Conservation (phyloP, 208 protist species). For the Acanthamoeba healyi region DNA sequence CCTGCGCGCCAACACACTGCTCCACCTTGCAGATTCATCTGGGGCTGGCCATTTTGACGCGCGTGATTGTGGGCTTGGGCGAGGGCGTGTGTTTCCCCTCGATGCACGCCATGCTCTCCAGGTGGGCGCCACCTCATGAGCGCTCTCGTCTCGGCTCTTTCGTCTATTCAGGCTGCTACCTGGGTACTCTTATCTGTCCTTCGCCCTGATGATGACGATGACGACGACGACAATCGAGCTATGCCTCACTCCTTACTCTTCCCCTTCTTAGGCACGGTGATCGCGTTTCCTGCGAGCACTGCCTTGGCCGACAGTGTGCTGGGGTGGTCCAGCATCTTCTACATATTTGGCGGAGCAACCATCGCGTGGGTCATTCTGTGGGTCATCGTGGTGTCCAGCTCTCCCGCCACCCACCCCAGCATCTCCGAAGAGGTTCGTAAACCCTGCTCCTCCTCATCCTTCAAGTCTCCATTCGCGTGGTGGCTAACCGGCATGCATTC, state of each 20-base stretch:
- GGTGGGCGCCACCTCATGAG: constrained; percentile 61
- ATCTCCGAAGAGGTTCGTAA: constrained; percentile 49
- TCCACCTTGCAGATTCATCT: not conserved
- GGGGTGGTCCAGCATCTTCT: constrained; percentile 68
- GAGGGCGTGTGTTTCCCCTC: constrained; percentile 67
- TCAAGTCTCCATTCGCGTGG: too few relatives aligned
- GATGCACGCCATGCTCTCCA: constrained; percentile 74
- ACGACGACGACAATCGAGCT: not conserved
- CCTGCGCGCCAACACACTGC: not conserved
- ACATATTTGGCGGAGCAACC: constrained; percentile 27
- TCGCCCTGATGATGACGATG: too few relatives aligned
- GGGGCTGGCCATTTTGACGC: not conserved
- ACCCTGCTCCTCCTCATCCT: too few relatives aligned
- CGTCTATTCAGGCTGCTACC: constrained; percentile 58
- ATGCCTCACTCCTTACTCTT: not conserved
- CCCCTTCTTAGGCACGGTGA: constrained; percentile 4
- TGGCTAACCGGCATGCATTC: too few relatives aligned
- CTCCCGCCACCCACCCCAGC: constrained; percentile 36
- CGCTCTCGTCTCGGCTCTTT: constrained; percentile 53
- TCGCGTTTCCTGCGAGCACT: constrained; percentile 45
- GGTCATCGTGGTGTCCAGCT: constrained; percentile 40
- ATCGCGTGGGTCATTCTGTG: constrained; percentile 34
- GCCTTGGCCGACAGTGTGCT: constrained; percentile 16
- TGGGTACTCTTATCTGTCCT: not conserved
- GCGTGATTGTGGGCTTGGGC: constrained; percentile 13